A percentile compares a stretch with the other conserved stretches of the same genome.
Evolutionary conservation across 2,329 filamentous ascomycete genomes (phyloP).

Genomic region (Colletotrichum filicis): DNA sequence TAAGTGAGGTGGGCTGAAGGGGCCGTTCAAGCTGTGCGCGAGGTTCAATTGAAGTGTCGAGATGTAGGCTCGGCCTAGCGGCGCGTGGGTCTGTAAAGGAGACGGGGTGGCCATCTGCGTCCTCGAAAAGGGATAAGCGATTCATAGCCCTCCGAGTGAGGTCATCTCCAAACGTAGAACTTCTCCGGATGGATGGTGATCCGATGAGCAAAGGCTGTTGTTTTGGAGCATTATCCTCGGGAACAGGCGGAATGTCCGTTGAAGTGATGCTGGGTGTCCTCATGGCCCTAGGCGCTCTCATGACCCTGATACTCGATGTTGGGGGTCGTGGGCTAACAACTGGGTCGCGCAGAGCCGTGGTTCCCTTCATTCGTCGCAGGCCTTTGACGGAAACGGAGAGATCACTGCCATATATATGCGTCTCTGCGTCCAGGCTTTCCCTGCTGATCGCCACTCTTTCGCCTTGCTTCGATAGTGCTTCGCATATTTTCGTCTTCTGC

Average conservation of each 20-base stretch:
- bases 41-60: neutral
- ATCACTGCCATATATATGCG: neutral
- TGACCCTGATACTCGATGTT: neutral
- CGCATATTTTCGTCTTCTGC: neutral
- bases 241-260: neutral
- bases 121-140: neutral
- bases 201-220: neutral
- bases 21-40: neutral
- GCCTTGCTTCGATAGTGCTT: neutral
- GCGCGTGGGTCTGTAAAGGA: neutral
- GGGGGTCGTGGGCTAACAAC: neutral
- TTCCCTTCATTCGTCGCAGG: conserved; percentile 18
- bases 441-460: neutral
- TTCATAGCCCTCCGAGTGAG: neutral
- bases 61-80: neutral
- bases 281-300: neutral
- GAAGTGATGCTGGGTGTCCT: neutral
- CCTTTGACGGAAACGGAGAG: neutral
- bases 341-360: neutral
- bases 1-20: neutral
- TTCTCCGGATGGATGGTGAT: neutral
- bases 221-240: neutral
- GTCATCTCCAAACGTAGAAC: neutral
- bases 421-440: neutral
- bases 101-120: neutral